Percentiles rank a stretch among this genome's conserved stretches.
These are phyloP conservation scores for Marsdenia floribunda DNA, from an alignment of 257 asterid species.

Conservation along the genomic window DNA sequence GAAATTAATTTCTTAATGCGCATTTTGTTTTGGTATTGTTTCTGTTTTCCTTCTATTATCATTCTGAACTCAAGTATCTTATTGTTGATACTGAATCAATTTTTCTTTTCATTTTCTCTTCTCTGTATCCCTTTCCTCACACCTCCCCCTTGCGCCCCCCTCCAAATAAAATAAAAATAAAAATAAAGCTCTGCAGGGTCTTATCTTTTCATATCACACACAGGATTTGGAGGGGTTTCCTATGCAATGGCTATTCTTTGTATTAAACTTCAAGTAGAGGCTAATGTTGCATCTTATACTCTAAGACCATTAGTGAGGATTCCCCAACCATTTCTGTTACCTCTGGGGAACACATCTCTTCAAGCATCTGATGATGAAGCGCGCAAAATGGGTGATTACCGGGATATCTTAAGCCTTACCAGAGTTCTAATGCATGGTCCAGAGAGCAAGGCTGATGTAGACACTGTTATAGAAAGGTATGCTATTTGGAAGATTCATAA, in stretches of 20 bases:
- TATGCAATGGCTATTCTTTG: constrained; percentile 96
- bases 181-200: constrained; percentile 69
- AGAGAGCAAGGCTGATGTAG: constrained; percentile 91
- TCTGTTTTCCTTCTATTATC: neutral
- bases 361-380: constrained; percentile 59
- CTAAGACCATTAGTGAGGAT: constrained; percentile 30
- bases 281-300: constrained; percentile 31
- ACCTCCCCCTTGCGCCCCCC: neutral
- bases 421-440: constrained; percentile 96
- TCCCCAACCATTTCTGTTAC: constrained; percentile 32
- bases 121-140: constrained; percentile 11
- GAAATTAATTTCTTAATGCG: too few species aligned
- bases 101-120: constrained; percentile 16
- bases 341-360: constrained; percentile 22
- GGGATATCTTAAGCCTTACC: constrained; percentile 89
- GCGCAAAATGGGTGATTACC: constrained; percentile 69
- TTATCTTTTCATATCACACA: constrained; percentile 95
- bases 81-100: constrained; percentile 25
- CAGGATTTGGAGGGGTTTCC: constrained; percentile 97
- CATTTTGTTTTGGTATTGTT: neutral
- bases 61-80: neutral
- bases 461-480: constrained; percentile 71
- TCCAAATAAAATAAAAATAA: neutral
- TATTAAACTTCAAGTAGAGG: constrained; percentile 71
- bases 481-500: neutral